phyloP scores from a whole-genome alignment of 176 grass and related monocot species.

The Cenchrus americanus region DNA sequence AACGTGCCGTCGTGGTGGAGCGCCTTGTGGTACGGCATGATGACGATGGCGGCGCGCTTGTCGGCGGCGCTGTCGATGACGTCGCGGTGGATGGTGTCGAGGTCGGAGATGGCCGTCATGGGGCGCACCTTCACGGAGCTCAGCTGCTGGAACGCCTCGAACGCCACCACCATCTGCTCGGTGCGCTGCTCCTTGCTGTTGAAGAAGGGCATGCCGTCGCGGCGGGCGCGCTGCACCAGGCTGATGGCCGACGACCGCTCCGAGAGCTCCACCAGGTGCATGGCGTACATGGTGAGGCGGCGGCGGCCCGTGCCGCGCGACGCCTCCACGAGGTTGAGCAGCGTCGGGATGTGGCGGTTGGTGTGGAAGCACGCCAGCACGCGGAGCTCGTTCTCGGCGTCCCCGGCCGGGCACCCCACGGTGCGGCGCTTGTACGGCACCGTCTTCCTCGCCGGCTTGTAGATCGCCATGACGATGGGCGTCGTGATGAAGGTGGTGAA shows the following conservation, averaged over 20 bases:
- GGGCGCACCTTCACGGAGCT: slow-evolving; percentile 63
- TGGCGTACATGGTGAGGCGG: slow-evolving; percentile 64
- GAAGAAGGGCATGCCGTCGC: slow-evolving; percentile 75
- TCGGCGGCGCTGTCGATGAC: slow-evolving; percentile 59
- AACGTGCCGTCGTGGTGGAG: slow-evolving; percentile 66
- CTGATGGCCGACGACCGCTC: slow-evolving; percentile 78
- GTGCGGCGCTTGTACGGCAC: slow-evolving; percentile 75
- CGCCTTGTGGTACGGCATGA: slow-evolving; percentile 77
- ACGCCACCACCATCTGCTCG: slow-evolving; percentile 74
- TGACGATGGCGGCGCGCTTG: slow-evolving; percentile 65
- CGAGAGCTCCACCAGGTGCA: slow-evolving; percentile 86
- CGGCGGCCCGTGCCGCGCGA: slow-evolving; percentile 52
- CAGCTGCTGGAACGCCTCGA: slow-evolving; percentile 79
- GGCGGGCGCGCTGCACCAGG: slow-evolving; percentile 68
- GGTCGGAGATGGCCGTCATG: slow-evolving; percentile 84
- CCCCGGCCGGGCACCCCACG: slow-evolving; percentile 29
- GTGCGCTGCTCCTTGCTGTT: slow-evolving; percentile 42
- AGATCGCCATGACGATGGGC: slow-evolving; percentile 35
- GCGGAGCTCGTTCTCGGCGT: slow-evolving; percentile 53
- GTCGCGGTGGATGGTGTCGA: slow-evolving; percentile 77
- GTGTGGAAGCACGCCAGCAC: slow-evolving; percentile 79
- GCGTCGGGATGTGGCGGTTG: slow-evolving; percentile 65
- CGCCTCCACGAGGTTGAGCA: slow-evolving; percentile 80
- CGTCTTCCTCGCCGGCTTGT: slow-evolving; percentile 57
- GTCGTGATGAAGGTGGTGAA: slow-evolving; percentile 60